Base-by-base conservation (phyloP, 2,329 filamentous ascomycete genomes). In the Neopestalotiopsis sp. region DNA sequence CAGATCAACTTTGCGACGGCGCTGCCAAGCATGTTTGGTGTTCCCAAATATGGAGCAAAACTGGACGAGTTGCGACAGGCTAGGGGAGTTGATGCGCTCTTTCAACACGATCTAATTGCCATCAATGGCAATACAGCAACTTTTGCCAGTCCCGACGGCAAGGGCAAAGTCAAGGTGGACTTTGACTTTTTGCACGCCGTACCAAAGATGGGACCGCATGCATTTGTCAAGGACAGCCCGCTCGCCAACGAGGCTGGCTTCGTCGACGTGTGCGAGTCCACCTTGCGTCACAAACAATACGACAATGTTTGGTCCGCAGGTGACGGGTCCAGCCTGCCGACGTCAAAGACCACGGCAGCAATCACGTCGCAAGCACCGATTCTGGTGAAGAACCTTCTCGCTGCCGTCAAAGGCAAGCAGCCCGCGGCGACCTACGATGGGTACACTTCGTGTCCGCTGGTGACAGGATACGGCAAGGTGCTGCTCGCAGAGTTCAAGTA, bases 401-500 rank as follows among this genome's bases (percentile, higher is more conserved):
- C 75, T 1, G 70, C 74, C 20, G 75, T 84, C 70, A 74, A 78
- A 5, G 81, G 81, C 62, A 75, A 79, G 70, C 73, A 78, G 67
- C 72, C 69, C 1, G 73, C 73, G 65, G 76, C 78, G 5, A 71
- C 68, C 5, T 85, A 85, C 70, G 81, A 83, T 64, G 83, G 83
- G 53, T 85, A 85, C 71, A 81, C 83, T 1, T 82, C 80, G 10
- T 85, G 83, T 74, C 83, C 83, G 20, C 77, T 85, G 49, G 72
- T 83, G 30, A 85, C 82, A 0, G 80, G 80, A 65, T 80, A 84
- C 71, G 77, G 78, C 63, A 81, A 84, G 76, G 79, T 85, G 42
- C 79, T 85, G 79, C 80, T 85, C 65, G 81, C 80, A 71, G 83
- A 85, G 77, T 85, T 85, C 77, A 83, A 82, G 77, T 85, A 85